Percentiles rank a stretch among this genome's conserved stretches.
Conservation (phyloP, 2,329 filamentous ascomycete genomes). For the Didymella keratinophila region DNA sequence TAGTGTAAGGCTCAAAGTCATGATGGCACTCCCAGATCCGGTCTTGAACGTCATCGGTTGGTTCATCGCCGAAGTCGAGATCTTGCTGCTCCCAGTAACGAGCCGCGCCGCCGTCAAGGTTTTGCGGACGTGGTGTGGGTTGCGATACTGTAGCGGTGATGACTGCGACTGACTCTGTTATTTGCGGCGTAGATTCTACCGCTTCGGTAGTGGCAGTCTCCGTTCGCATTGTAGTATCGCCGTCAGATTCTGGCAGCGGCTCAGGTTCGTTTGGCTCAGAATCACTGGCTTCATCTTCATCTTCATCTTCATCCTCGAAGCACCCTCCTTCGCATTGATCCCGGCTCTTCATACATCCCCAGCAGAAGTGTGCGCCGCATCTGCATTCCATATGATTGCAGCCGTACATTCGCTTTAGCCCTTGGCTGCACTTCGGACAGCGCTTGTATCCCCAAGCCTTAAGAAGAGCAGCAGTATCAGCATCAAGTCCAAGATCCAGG, state of each 20-base stretch:
- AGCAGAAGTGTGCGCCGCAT: conserved; percentile 62
- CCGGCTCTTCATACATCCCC: conserved; percentile 51
- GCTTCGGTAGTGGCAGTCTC: neutral
- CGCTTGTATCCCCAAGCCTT: conserved; percentile 57
- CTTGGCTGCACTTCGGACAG: conserved; percentile 60
- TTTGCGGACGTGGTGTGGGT: conserved; percentile 25
- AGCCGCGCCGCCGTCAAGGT: conserved; percentile 46
- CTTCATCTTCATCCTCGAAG: conserved; percentile 31
- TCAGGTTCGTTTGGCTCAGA: conserved; percentile 37
- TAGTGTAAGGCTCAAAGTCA: conserved; percentile 27
- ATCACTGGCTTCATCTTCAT: conserved; percentile 37
- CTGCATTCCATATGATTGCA: conserved; percentile 59
- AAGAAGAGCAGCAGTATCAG: conserved; percentile 51
- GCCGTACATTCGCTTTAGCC: conserved; percentile 58
- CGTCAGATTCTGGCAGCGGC: neutral
- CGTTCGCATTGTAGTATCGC: conserved; percentile 4
- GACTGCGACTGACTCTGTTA: neutral
- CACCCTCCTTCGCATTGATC: conserved; percentile 42
- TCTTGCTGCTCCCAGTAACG: conserved; percentile 42
- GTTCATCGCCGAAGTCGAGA: conserved; percentile 50
- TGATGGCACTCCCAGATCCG: conserved; percentile 39
- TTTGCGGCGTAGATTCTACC: neutral
- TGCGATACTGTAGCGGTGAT: conserved; percentile 4
- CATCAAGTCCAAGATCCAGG: conserved; percentile 43
- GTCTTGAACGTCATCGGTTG: conserved; percentile 36